These are phyloP conservation scores for Melampsora larici-populina DNA, from an alignment of 1,284 basidiomycete genomes.

Conservation along the genomic window DNA sequence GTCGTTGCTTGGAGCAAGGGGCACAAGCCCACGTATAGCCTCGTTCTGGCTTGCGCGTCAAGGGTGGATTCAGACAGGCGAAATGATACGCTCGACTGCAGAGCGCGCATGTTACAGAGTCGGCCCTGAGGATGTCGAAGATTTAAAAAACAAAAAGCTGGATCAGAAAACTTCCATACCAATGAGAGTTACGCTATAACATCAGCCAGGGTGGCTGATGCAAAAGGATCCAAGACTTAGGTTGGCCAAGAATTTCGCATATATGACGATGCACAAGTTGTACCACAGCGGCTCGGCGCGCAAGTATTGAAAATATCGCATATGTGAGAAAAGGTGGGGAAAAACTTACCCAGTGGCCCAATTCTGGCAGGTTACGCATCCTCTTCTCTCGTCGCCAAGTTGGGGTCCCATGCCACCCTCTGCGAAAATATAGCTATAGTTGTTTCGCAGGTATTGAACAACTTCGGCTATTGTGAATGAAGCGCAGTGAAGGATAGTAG, in stretches of 20 bases:
- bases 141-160: too few relatives aligned
- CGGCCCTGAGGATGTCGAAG: conserved; percentile 11
- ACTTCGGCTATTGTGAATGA: conserved; percentile 34
- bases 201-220: too few relatives aligned
- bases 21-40: conserved; percentile 44
- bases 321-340: neutral
- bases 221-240: too few relatives aligned
- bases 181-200: too few relatives aligned
- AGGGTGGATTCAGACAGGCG: conserved; percentile 42
- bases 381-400: conserved; percentile 40
- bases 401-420: conserved; percentile 40
- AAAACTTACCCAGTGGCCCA: conserved; percentile 43
- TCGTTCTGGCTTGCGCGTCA: conserved; percentile 41
- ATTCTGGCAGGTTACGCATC: conserved; percentile 38
- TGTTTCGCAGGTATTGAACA: conserved; percentile 34
- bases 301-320: neutral
- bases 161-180: too few relatives aligned
- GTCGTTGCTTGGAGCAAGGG: conserved; percentile 42
- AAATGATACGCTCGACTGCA: conserved; percentile 42
- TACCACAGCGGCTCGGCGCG: neutral
- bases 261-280: neutral
- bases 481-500: neutral
- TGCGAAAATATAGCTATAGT: conserved; percentile 42
- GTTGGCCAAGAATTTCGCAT: too few relatives aligned
- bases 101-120: conserved; percentile 42